These are phyloP conservation scores for Sphaerulina vaccinii DNA, from an alignment of 2,329 filamentous ascomycete species.

Conservation along the genomic window DNA sequence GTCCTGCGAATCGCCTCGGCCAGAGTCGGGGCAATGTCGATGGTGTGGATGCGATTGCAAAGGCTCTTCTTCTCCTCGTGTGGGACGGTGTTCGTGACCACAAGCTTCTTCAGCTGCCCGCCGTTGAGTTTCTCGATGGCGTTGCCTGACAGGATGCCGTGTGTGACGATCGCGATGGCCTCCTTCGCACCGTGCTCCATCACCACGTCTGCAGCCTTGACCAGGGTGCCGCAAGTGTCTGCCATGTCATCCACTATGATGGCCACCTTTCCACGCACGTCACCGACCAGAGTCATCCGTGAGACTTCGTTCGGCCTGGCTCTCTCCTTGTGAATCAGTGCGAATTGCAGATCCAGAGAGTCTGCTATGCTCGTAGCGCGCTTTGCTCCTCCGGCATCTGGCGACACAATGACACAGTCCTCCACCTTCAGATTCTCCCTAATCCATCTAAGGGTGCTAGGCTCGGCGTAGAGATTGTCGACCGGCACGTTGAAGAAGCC, in stretches of 20 bases:
- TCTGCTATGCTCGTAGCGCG: slow-evolving; percentile 90
- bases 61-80: slow-evolving; percentile 75
- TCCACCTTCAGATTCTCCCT: slow-evolving; percentile 76
- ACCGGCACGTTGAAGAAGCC: slow-evolving; percentile 89
- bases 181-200: slow-evolving; percentile 82
- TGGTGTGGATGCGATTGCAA: slow-evolving; percentile 80
- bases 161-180: slow-evolving; percentile 92
- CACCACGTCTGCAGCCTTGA: slow-evolving; percentile 85
- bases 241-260: slow-evolving; percentile 99
- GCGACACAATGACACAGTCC: slow-evolving; percentile 90
- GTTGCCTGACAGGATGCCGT: slow-evolving; percentile 84
- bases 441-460: slow-evolving; percentile 88
- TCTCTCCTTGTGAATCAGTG: slow-evolving; percentile 95
- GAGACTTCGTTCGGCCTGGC: slow-evolving; percentile 87
- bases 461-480: slow-evolving; percentile 87
- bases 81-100: slow-evolving; percentile 88
- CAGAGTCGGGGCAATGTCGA: slow-evolving; percentile 84
- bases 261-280: slow-evolving; percentile 84
- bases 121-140: slow-evolving; percentile 83
- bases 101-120: slow-evolving; percentile 72
- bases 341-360: slow-evolving; percentile 84
- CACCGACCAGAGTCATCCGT: slow-evolving; percentile 93
- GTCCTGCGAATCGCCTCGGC: slow-evolving; percentile 70
- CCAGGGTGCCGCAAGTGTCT: slow-evolving; percentile 85
- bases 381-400: slow-evolving; percentile 92